Evolutionary conservation across 768 basidiomycete species (phyloP), one percentile per base, ranked within the genome.

Genomic region (Dentipellis fragilis): DNA sequence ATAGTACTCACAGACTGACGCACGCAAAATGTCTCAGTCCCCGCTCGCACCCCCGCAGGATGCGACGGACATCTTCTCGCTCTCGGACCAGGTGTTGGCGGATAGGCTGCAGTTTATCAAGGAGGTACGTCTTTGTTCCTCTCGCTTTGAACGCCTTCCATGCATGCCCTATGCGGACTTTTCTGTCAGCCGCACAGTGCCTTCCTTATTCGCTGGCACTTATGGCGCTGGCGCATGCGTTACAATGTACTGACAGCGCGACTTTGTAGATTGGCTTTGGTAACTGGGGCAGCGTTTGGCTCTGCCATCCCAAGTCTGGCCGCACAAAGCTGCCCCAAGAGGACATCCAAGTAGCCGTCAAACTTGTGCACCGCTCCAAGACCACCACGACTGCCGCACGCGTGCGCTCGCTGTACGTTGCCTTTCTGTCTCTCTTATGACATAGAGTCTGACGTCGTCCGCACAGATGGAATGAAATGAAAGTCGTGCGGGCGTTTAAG

Each of bases 401-500:
- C 52, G 89, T 99, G 55, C 76, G 85, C 64, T 93, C 93, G 47
- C 74, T 98, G 81, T 96, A 65, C 58, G 85, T 74, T 39, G 53
- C 48, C 48, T 55, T 45, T 54, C 50, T 10, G 21, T 9, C 46
- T 34, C 34, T 10, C 47, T 19, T 48, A n/a, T 4, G 19, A 55
- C 51, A 37, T 8, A 12, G 54, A 39, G 46, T 48, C 59, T 29
- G 53, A 4, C 14, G 46, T 36, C 11, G n/a, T 12, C 29, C 35
- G 22, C 29, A 38, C 60, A 92, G 89, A 73, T 93, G 93, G 93
- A 94, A 93, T 66, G 93, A 97, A 74, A 94, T 94, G 93, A 95
- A 95, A 78, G 87, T 94, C 63, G 84, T 97, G 57, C 79, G 89
- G 62, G 75, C 83, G 10, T 83, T 97, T 69, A 88, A 87, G 72